Base-by-base conservation (phyloP, 805 yeast genomes). In the Pichia sporocuriosa region DNA sequence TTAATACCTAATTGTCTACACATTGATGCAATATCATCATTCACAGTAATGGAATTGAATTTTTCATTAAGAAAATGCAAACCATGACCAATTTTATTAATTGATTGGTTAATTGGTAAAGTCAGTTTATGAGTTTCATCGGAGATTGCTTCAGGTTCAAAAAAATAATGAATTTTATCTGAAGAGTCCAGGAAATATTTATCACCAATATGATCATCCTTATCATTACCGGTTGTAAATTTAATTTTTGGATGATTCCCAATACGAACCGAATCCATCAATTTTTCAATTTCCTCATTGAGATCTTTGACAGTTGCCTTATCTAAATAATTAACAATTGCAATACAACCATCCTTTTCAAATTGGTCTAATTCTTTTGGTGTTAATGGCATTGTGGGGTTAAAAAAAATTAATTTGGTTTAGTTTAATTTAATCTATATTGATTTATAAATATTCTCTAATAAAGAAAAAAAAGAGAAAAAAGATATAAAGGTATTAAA, bases 1-100 rank as follows among this genome's bases (percentile, higher is more conserved):
- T 64, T 50, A 50, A 72, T 77, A 0, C 73, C 67, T 36, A 84
- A 60, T 38, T 71, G 68, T 6, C 59, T 52, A 11, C 81, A 82
- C 32, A 84, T 74, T 0, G 56, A 69, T 32, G 65, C 57, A 6
- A 81, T 72, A 25, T 73, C 69, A 1, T 57, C 63, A 42, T 70
- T 72, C 28, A 79, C 66, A 0, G 90, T 79, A 21, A 77, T 58
- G 10, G 59, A 48, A 19, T 57, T 57, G 52, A 78, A 84, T n/a
- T 57, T 52, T 0, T 66, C 64, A 45, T 79, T 76, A 27, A 71
- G 58, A 54, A 72, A 67, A 53, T 84, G 94, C 13, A 84, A 58
- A 1, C 84, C 86, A 54, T 84, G 94, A 5, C 93, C 94, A 32
- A 84, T 77, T 61, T 84, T 84, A 61, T 84, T 84, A 54, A 84